Conservation (phyloP, 1,139 yeast species). For the Kodamaea ohmeri region DNA sequence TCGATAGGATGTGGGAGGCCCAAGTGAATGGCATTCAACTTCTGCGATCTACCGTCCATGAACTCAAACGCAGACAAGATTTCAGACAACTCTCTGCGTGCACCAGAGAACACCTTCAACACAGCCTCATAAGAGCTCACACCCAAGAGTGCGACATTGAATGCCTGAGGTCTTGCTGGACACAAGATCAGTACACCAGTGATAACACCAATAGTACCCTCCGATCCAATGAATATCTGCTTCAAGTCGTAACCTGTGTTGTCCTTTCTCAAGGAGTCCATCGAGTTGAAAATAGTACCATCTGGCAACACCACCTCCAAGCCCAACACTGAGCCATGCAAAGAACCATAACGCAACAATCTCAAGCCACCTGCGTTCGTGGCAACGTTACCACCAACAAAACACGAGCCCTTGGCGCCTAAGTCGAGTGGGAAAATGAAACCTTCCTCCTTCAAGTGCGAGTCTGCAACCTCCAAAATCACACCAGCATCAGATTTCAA, state of each 20-base stretch:
- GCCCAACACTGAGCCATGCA: slow-evolving; percentile 91
- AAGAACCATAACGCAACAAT: slow-evolving; percentile 82
- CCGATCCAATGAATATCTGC: slow-evolving; percentile 89
- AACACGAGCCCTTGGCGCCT: slow-evolving; percentile 98
- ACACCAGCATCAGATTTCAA: slow-evolving; percentile 90
- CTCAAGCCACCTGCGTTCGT: slow-evolving; percentile 97
- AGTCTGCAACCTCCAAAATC: slow-evolving; percentile 82
- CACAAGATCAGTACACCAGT: slow-evolving; percentile 89
- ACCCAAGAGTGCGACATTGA: slow-evolving; percentile 87
- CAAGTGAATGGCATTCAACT: slow-evolving; percentile 56
- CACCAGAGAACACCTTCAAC: slow-evolving; percentile 74
- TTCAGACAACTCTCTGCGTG: slow-evolving; percentile 77
- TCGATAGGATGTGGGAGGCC: slow-evolving; percentile 73
- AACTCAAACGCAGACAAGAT: slow-evolving; percentile 91
- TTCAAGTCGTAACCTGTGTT: slow-evolving; percentile 93
- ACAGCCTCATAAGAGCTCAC: slow-evolving; percentile 79
- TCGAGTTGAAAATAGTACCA: slow-evolving; percentile 77
- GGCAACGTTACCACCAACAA: slow-evolving; percentile 93
- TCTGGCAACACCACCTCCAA: slow-evolving; percentile 88
- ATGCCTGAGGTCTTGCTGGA: slow-evolving; percentile 86
- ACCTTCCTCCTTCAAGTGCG: slow-evolving; percentile 72
- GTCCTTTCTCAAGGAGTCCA: slow-evolving; percentile 84
- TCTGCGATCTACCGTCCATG: slow-evolving; percentile 81
- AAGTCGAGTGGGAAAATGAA: slow-evolving; percentile 91
- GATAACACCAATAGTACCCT: slow-evolving; percentile 86